These are phyloP conservation scores for Podila epigama DNA, from an alignment of 192 early-diverging fungal genomes.

Conservation along the genomic window DNA sequence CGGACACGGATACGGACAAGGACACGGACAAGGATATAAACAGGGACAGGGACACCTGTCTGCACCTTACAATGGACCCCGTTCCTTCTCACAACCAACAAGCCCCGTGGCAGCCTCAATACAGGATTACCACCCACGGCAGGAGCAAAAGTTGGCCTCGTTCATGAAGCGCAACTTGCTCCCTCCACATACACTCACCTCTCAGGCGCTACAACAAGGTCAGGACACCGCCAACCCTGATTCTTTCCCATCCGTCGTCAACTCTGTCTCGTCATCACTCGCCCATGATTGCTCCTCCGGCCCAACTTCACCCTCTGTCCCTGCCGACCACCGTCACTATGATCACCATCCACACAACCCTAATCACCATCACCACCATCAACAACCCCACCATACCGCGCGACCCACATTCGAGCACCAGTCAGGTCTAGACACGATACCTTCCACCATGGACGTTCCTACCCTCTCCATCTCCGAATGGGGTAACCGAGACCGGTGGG, in stretches of 20 bases:
- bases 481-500: constrained; percentile 39
- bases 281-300: constrained; percentile 13
- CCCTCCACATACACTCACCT: constrained; percentile 32
- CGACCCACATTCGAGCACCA: constrained; percentile 12
- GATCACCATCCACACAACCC: constrained; percentile 5
- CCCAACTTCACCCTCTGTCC: too few species aligned
- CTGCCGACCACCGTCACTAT: neutral
- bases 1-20: too few species aligned
- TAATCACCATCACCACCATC: constrained; percentile 2
- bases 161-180: constrained; percentile 48
- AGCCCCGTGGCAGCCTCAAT: constrained; percentile 45
- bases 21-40: neutral
- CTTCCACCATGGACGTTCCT: constrained; percentile 37
- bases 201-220: neutral
- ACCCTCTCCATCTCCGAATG: constrained; percentile 27
- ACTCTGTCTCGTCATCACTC: constrained; percentile 18
- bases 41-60: neutral
- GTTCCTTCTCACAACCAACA: constrained; percentile 26
- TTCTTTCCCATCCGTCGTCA: neutral
- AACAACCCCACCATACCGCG: neutral
- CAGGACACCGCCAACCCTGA: neutral
- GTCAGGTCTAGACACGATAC: constrained; percentile 27
- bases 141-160: constrained; percentile 44
- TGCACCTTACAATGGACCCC: neutral
- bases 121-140: constrained; percentile 40